These are phyloP conservation scores for Hyphodiscus hymeniophilus DNA, from an alignment of 495 filamentous ascomycete genomes.

Conservation along the genomic window DNA sequence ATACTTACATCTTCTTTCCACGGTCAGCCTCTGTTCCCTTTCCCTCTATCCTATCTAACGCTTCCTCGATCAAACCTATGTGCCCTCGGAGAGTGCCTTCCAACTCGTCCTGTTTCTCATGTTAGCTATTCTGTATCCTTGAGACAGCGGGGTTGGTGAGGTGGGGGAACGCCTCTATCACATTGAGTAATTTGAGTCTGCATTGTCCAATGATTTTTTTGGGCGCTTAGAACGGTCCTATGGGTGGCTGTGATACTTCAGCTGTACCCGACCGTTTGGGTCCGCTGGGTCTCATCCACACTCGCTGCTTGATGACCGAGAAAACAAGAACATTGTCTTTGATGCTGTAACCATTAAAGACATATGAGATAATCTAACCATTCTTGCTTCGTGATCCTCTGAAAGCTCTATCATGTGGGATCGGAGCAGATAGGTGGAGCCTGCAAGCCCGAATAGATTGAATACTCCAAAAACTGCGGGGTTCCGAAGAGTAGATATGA, in stretches of 20 bases:
- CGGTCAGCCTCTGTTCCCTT: constrained; percentile 10
- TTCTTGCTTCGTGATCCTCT: constrained; percentile 37
- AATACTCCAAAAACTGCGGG: constrained; percentile 22
- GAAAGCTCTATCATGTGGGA: constrained; percentile 34
- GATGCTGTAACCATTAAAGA: no score
- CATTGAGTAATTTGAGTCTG: no score
- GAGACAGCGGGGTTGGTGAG: background rate
- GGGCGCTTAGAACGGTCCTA: no score
- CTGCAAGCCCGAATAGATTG: constrained; percentile 25
- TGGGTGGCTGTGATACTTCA: no score
- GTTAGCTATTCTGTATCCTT: constrained; percentile 2
- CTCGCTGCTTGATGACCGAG: no score
- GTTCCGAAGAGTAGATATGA: constrained; percentile 14
- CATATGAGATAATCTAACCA: constrained; percentile 16
- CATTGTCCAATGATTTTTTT: background rate
- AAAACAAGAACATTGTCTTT: no score
- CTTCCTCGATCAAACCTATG: constrained; percentile 38
- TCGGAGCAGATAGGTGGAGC: constrained; percentile 24
- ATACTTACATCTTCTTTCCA: constrained; percentile 10
- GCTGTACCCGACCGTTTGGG: no score
- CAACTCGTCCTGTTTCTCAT: constrained; percentile 25
- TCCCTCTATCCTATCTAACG: constrained; percentile 27
- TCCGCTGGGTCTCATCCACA: no score
- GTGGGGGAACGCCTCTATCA: background rate
- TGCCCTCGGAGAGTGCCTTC: constrained; percentile 39